Conservation (phyloP, 2,329 filamentous ascomycete genomes). For the Lachnellula arida region DNA sequence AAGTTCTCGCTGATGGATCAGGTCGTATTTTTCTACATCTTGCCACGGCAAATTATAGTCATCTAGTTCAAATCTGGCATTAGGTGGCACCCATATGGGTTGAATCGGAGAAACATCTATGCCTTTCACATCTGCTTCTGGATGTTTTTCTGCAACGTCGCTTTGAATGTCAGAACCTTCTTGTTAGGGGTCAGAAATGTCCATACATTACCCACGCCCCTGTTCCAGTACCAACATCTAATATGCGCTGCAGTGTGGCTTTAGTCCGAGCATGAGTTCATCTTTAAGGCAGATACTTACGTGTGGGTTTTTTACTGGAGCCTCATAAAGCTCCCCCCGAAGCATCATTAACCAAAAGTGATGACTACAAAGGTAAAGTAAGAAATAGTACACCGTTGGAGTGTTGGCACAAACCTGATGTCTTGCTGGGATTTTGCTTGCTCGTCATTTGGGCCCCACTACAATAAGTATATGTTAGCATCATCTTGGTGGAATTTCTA, state of each 20-base stretch:
- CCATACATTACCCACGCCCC: slow-evolving; percentile 19
- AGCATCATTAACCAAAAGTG: slow-evolving; percentile 37
- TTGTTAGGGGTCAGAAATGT: not conserved
- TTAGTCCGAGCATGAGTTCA: not conserved
- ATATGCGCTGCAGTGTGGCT: slow-evolving; percentile 8
- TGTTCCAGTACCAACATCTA: slow-evolving; percentile 20
- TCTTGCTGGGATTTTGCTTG: slow-evolving; percentile 17
- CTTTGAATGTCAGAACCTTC: not conserved
- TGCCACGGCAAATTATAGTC: slow-evolving; percentile 46
- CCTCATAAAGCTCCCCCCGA: slow-evolving; percentile 36
- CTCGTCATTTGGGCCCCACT: slow-evolving; percentile 20
- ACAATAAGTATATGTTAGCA: not conserved
- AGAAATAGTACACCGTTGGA: not conserved
- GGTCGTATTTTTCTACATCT: slow-evolving; percentile 30
- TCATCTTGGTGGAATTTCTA: not conserved
- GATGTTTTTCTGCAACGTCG: slow-evolving; percentile 43
- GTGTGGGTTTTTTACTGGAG: slow-evolving; percentile 37
- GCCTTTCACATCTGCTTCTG: slow-evolving; percentile 44
- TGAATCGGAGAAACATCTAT: slow-evolving; percentile 55
- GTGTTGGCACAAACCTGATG: slow-evolving; percentile 8
- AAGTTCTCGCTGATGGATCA: slow-evolving; percentile 26
- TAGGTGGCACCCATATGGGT: slow-evolving; percentile 51
- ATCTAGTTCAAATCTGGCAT: slow-evolving; percentile 60
- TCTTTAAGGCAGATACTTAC: not conserved
- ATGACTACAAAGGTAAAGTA: slow-evolving; percentile 14